Conservation (phyloP, 2,329 filamentous ascomycete genomes). For the Helminthosporium solani region DNA sequence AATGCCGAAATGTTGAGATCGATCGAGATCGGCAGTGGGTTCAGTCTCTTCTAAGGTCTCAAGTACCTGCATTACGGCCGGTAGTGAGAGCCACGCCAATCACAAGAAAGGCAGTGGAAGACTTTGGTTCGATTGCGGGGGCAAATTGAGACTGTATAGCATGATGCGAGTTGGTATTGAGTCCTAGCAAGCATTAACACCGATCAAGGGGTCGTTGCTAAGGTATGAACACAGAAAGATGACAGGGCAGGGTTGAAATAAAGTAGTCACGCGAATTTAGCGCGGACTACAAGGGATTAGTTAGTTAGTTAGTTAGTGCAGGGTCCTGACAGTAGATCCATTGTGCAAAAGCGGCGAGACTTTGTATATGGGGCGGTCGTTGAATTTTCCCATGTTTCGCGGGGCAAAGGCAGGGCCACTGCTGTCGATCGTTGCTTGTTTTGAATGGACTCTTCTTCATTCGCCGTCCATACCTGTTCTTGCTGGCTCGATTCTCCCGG, state of each 20-base stretch:
- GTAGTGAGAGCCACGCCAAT: conserved; percentile 17
- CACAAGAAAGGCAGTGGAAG: conserved; percentile 5
- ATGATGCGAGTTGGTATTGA: conserved; percentile 12
- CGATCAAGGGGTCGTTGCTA: conserved; percentile 16
- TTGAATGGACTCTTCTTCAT: conserved; percentile 11
- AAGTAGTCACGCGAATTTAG: conserved; percentile 32
- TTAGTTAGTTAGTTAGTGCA: conserved; percentile 9
- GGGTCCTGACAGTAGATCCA: conserved; percentile 16
- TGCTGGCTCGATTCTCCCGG: conserved; percentile 26
- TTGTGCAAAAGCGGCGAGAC: conserved; percentile 19
- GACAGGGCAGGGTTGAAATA: conserved; percentile 33
- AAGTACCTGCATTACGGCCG: conserved; percentile 18
- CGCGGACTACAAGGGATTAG: conserved; percentile 20
- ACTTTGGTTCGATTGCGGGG: conserved; percentile 21
- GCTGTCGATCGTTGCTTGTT: conserved; percentile 30
- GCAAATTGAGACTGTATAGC: conserved; percentile 17
- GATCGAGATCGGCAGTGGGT: conserved; percentile 5
- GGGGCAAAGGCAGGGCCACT: conserved; percentile 12
- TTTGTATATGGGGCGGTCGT: background rate
- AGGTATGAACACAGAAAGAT: conserved; percentile 21
- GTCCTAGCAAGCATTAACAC: conserved; percentile 9
- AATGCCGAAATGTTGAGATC: conserved; percentile 5
- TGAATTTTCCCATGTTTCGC: conserved; percentile 7
- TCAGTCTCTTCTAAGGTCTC: background rate
- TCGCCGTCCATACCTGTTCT: conserved; percentile 16